These are phyloP conservation scores for Tylopilus cervinicoccineus DNA, from an alignment of 768 basidiomycete species.

Conservation along the genomic window DNA sequence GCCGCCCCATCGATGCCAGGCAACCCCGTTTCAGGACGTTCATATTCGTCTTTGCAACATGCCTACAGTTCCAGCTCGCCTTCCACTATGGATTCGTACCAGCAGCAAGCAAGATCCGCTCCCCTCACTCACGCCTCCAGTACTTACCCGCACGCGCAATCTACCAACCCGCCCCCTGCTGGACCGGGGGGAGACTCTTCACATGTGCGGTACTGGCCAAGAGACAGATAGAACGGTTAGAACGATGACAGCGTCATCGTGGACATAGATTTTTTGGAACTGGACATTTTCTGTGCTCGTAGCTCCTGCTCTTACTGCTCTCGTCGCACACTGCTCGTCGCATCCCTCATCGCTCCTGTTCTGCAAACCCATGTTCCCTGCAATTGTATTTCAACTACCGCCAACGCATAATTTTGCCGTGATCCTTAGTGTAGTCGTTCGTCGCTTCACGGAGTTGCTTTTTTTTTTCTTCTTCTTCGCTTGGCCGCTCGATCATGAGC, in stretches of 20 bases:
- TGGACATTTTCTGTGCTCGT: no score
- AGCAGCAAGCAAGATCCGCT: constrained; percentile 22
- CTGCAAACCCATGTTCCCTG: constrained; percentile 6
- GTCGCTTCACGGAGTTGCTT: constrained; percentile 19
- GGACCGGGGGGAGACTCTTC: constrained; percentile 23
- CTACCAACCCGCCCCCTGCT: constrained; percentile 26
- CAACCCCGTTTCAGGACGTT: constrained; percentile 23
- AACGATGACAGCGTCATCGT: constrained; percentile 4
- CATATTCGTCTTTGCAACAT: constrained; percentile 27
- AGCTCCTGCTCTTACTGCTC: constrained; percentile 5
- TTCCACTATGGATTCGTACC: constrained; percentile 21
- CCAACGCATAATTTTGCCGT: constrained; percentile 12
- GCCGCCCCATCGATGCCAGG: constrained; percentile 18
- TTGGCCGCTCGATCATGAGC: constrained; percentile 2
- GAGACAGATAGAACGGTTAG: constrained; percentile 17
- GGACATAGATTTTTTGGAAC: constrained; percentile 14
- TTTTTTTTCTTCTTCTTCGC: no score
- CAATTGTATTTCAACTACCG: constrained; percentile 18
- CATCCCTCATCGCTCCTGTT: constrained; percentile 7
- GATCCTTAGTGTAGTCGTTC: background rate
- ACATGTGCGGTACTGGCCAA: constrained; percentile 27
- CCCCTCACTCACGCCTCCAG: constrained; percentile 15
- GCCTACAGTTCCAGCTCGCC: constrained; percentile 19
- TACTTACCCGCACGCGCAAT: constrained; percentile 26
- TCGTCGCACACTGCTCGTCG: constrained; percentile 10